Evolutionary conservation across 2,329 filamentous ascomycete genomes (phyloP).

Genomic region (Neobulgaria alba): DNA sequence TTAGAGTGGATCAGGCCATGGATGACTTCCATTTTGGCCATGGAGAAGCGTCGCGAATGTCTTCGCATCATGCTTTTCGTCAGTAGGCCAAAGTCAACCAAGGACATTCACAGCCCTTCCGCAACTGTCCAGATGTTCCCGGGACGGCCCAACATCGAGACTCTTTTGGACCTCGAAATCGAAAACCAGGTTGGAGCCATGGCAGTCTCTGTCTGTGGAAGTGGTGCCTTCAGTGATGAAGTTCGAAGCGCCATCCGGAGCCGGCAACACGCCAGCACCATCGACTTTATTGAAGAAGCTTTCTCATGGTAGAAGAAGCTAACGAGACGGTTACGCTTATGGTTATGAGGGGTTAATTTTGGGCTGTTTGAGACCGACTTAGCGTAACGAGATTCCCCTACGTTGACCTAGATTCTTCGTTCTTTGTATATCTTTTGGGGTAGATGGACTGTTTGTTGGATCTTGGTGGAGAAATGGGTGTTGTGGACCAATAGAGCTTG

Average conservation of each 20-base stretch:
- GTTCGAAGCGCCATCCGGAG: constrained; percentile 59
- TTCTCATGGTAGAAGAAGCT: constrained; percentile 51
- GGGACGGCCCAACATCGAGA: constrained; percentile 65
- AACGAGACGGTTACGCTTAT: too few species aligned
- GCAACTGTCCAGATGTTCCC: constrained; percentile 80
- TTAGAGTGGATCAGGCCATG: constrained; percentile 76
- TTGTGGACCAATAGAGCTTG: too few species aligned
- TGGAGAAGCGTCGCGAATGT: constrained; percentile 65
- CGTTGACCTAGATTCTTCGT: too few species aligned
- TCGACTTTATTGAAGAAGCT: constrained; percentile 74
- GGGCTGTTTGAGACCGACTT: too few species aligned
- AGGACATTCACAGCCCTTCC: constrained; percentile 72
- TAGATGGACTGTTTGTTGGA: too few species aligned
- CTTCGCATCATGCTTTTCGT: constrained; percentile 73
- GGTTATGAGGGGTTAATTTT: too few species aligned
- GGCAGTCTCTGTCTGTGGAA: constrained; percentile 67
- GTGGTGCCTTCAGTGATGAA: constrained; percentile 66
- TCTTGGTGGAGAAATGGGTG: too few species aligned
- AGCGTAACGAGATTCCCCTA: too few species aligned
- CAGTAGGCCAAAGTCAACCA: constrained; percentile 63
- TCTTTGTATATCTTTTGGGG: constrained; percentile 9
- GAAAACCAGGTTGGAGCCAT: constrained; percentile 66
- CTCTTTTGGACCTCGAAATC: constrained; percentile 64
- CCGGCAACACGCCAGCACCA: constrained; percentile 54
- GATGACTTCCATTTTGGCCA: constrained; percentile 72